phyloP scores from a whole-genome alignment of 805 yeast species.

The Tetrapisispora fleetii region DNA sequence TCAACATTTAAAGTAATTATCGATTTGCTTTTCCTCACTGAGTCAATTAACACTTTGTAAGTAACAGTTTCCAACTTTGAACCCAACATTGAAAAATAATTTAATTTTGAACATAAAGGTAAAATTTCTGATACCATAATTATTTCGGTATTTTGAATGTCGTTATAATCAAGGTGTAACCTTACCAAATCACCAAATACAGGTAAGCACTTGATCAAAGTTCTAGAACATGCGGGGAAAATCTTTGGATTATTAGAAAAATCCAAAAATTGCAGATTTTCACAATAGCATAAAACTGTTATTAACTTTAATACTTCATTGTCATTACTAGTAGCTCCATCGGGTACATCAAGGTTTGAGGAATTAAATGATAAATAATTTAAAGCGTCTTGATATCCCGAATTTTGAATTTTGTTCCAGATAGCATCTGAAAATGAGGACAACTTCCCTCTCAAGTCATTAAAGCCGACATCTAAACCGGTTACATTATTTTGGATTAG shows the following conservation, averaged over 20 bases:
- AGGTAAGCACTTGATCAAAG: slow-evolving; percentile 56
- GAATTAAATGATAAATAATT: slow-evolving; percentile 53
- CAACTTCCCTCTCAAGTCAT: slow-evolving; percentile 43
- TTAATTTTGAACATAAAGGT: slow-evolving; percentile 57
- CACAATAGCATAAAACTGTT: slow-evolving; percentile 40
- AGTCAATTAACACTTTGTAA: slow-evolving; percentile 55
- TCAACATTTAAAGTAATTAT: slow-evolving; percentile 63
- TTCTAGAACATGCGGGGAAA: slow-evolving; percentile 48
- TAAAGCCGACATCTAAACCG: slow-evolving; percentile 80
- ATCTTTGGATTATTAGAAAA: slow-evolving; percentile 64
- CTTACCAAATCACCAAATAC: slow-evolving; percentile 54
- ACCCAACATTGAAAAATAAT: slow-evolving; percentile 61
- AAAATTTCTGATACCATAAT: slow-evolving; percentile 60
- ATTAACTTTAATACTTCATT: slow-evolving; percentile 33
- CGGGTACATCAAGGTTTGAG: slow-evolving; percentile 45
- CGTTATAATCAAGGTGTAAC: slow-evolving; percentile 62
- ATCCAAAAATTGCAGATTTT: slow-evolving; percentile 61
- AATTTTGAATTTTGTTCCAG: slow-evolving; percentile 16
- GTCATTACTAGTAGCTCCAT: slow-evolving; percentile 31
- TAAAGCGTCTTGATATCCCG: slow-evolving; percentile 25
- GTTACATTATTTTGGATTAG: slow-evolving; percentile 36
- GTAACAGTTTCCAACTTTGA: slow-evolving; percentile 52
- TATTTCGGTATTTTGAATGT: slow-evolving; percentile 44
- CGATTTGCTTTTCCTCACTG: slow-evolving; percentile 51
- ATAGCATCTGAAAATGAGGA: slow-evolving; percentile 21